Base-by-base conservation (phyloP, 2,329 filamentous ascomycete species). In the Dothidotthia symphoricarpi region DNA sequence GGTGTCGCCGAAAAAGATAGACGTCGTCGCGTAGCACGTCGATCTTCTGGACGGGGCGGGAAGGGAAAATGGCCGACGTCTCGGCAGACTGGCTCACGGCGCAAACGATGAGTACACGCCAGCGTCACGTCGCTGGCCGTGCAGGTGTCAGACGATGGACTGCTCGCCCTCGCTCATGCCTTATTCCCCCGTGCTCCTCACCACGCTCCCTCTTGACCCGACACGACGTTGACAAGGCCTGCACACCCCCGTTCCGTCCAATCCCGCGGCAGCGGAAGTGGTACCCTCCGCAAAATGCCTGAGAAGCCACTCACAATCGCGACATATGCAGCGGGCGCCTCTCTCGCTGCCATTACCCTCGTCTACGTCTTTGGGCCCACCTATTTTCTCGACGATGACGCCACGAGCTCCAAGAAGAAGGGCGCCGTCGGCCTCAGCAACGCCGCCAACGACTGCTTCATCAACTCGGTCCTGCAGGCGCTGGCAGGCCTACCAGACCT, bases 311-410 rank as follows among this genome's bases (percentile, higher is more conserved):
- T 88, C 42, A 89, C 85, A 6, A 85, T 93, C 57, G 88, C 88
- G 55, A 88, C 88, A 29, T 98, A 98, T 70, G 93, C 93, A 59
- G 93, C 91, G 43, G 91, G 91, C 55, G 93, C 91, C 44, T 95
- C 90, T 37, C 84, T 98, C 47, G 93, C 93, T 39, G 93, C 93
- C 46, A 87, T 95, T 47, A 91, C 93, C 22, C 80, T 97, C 41
- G 87, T 97, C 65, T 98, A 97, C 69, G 91, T 97, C 55, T 97
- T 98, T 69, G 89, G 85, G 7, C 93, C 93, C n/a, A 97, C 90
- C 35, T 97, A 91, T 69, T 87, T 95, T 57, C 84, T 97, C 66
- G 91, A 98, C 69, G 82, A 84, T 61, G 86, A 93, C 41, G 73
- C 68, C 45, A 79, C 77, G 38, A 71, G 72, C 47, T 43, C 34